Percentiles rank a stretch among this genome's conserved stretches.
Evolutionary conservation across 225 moss, liverwort and hornwort genomes (phyloP).

Genomic region (Marchantia paleacea): DNA sequence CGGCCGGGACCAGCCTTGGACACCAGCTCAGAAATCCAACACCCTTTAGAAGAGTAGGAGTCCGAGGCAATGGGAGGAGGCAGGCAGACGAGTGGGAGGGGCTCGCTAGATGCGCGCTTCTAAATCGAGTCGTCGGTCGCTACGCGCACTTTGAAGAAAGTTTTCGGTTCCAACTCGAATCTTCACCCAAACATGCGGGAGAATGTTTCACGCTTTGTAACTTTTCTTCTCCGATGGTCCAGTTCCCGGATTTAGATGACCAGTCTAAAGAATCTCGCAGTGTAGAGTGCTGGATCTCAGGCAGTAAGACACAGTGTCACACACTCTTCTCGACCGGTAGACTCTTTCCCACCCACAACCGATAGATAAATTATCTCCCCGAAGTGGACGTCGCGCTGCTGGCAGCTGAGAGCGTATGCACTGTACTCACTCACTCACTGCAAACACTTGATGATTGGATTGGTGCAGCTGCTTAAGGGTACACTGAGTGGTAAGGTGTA

Average conservation of each 20-base stretch:
- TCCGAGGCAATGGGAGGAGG: background rate
- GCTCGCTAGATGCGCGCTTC: slow-evolving; percentile 5
- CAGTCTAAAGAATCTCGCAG: background rate
- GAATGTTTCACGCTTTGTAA: slow-evolving; percentile 3
- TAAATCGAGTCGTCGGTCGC: background rate
- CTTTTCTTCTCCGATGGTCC: background rate
- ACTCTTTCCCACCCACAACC: background rate
- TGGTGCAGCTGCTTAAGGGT: background rate
- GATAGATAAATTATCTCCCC: background rate
- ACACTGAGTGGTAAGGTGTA: background rate
- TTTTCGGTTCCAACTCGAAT: background rate
- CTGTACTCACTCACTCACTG: background rate
- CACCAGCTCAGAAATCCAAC: background rate
- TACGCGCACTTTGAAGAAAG: background rate
- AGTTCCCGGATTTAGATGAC: background rate
- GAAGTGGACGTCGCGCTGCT: background rate
- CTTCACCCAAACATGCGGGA: slow-evolving; percentile 7
- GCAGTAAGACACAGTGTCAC: background rate
- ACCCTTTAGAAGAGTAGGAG: background rate
- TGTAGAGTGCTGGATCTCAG: background rate
- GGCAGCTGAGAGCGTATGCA: background rate
- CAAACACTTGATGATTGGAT: background rate
- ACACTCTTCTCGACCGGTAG: slow-evolving; percentile 5
- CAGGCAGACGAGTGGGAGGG: background rate
- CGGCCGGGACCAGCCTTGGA: background rate